Base-by-base conservation (phyloP, 352 stramenopile species). In the Phytophthora sojae region DNA sequence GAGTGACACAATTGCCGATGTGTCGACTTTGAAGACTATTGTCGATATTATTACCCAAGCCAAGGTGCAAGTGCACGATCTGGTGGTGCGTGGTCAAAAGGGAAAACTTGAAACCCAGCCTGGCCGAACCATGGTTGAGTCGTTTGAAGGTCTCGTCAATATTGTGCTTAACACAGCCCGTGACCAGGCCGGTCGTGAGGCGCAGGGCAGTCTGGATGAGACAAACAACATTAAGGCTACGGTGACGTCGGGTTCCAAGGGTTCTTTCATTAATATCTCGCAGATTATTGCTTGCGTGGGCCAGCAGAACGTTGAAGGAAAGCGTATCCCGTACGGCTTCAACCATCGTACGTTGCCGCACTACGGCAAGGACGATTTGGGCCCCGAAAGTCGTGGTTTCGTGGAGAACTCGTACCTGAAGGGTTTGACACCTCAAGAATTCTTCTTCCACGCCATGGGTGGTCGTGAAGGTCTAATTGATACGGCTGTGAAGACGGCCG, bases 391-490 rank as follows among this genome's bases (percentile, higher is more conserved):
- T 75, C 91, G 98, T 77, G 98, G 98, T 37, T 99, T 99, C 70
- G 98, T 99, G 37, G 98, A 99, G 77, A 99, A 99, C 81, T 99
- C 96, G 54, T 99, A 99, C 76, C 77, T 99, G 54, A 97, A 98
- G 75, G 93, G 93, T 57, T 69, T 98, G 76, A 96, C 90, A 14
- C 93, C 93, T 12, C 88, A 96, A 42, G 98, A 99, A 82, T 99
- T 99, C 75, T 99, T 99, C 79, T 99, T 99, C 77, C 98, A 99
- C 86, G 98, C 98, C 23, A 99, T 99, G 97, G 97, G 97, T 92
- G 97, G 97, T 85, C 94, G 97, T 76, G 98, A 99, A 93, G 98
- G 96, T 94, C 84, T 99, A 57, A 99, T 99, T 83, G 98, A 99
- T 95, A 99, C 98, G 17, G 98, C 98, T 26, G 98, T 99, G 72